Base-by-base conservation (phyloP, 306 rosid genomes). In the Vigna unguiculata region DNA sequence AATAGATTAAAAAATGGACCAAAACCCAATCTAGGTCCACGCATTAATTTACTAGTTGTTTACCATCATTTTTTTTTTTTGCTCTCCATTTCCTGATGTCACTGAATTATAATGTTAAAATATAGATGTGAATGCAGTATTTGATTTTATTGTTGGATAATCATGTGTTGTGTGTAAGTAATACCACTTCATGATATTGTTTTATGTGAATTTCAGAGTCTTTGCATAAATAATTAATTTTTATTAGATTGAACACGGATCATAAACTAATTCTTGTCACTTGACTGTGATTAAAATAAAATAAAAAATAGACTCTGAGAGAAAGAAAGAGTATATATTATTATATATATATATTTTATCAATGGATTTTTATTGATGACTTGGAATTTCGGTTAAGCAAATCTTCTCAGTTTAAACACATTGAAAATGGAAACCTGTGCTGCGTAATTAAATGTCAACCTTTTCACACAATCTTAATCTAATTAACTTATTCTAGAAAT, bases 11-110 rank as follows among this genome's bases (percentile, higher is more conserved):
- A 15, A 65, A 62, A 34, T 75, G 6, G 80, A 65, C 53, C 25
- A 10, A 51, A 28, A 53, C 40, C 65, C 5, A 14, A 64, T 64
- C 72, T n/a, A 52, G 20, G 80, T 77, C 74, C 41, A 0, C 34
- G 10, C 32, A 22, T 53, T 51, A 30, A 22, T 52, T 38, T 38
- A 65, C 0, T 38, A 54, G 4, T 74, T 74, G 60, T 64, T 75
- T 64, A 62, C 7, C 4, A 48, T 4, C 19, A 58, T 2, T 25
- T 22, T 30, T 24, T 57, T 57, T 4, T 9, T 24, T 24, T 25
- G 4, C 5, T 11, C 3, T 11, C 3, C 13, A 14, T 61, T 55
- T 76, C 0, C 16, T 30, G 62, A 40, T 24, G 69, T 34, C 68
- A 59, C 16, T 3, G 11, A 28, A 15, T 59, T 30, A 30, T 25